Evolutionary conservation across 148 eudicot species (phyloP).

Genomic region (Silene conica): DNA sequence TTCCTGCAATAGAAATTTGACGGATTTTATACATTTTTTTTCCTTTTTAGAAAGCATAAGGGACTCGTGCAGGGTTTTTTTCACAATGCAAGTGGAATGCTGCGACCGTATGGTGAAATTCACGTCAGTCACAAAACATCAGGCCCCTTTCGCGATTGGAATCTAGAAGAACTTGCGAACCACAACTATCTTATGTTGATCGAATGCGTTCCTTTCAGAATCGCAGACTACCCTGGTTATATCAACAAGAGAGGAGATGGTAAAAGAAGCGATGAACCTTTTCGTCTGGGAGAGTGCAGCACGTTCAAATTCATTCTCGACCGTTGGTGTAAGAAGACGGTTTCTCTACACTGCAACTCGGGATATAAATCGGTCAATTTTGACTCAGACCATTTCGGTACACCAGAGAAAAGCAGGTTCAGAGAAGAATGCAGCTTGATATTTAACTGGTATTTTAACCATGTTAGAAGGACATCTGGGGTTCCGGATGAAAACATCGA

Average conservation of each 20-base stretch:
- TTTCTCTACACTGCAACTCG: background rate
- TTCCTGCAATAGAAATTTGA: background rate
- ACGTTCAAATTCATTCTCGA: slow-evolving; percentile 46
- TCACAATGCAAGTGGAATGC: slow-evolving; percentile 47
- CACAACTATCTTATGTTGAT: slow-evolving; percentile 25
- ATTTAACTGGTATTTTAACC: slow-evolving; percentile 31
- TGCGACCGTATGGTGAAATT: slow-evolving; percentile 45
- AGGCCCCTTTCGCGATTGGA: slow-evolving; percentile 43
- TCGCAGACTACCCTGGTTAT: slow-evolving; percentile 60
- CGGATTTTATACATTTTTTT: background rate
- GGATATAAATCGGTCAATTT: background rate
- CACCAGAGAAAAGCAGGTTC: background rate
- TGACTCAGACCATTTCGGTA: background rate
- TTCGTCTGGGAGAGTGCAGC: slow-evolving; percentile 44
- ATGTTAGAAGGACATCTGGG: slow-evolving; percentile 27
- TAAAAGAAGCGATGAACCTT: slow-evolving; percentile 38
- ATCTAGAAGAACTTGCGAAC: slow-evolving; percentile 41
- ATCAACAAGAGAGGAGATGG: slow-evolving; percentile 59
- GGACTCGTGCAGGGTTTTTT: slow-evolving; percentile 48
- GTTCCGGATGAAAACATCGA: slow-evolving; percentile 17
- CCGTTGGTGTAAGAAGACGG: background rate
- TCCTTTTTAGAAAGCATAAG: slow-evolving; percentile 37
- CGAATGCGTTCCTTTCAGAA: slow-evolving; percentile 32
- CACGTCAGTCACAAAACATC: slow-evolving; percentile 60
- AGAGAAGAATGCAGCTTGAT: slow-evolving; percentile 27